Evolutionary conservation across 495 filamentous ascomycete genomes (phyloP), one percentile per base, ranked within the genome.

Genomic region (Penicillium diatomitis): DNA sequence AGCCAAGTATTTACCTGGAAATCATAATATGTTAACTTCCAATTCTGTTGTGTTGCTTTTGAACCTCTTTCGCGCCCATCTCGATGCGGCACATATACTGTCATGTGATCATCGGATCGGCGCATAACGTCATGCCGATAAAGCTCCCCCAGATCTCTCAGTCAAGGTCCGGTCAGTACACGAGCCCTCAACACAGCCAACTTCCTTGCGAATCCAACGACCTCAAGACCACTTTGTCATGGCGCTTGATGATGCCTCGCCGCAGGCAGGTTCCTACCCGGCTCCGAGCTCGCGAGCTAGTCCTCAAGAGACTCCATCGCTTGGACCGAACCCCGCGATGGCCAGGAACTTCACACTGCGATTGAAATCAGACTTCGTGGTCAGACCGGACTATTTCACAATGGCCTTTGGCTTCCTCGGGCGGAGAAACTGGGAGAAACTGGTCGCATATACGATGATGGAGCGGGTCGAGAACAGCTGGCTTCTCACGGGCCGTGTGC

Each of bases 341-440:
- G 45, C 46, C 6, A 50, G 39, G 40, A 49, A 55, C 47, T 50
- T 49, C 36, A 44, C 41, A 32, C 33, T 57, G 38, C 30, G 50
- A 8, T 10, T 63, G 38, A 54, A 52, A 7, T 51, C 47, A 3
- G 62, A 65, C 28, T 29, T 51, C 12, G 29, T 63, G 12, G 48
- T 50, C 6, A 41, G 29, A 10, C 65, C 65, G 0, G 63, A 66
- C 32, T 48, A 46, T 0, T 53, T 69, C 41, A 60, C 58, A 5
- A 49, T 69, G 4, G 62, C 58, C 42, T 51, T 62, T 39, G 58
- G 63, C 9, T 72, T 70, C 41, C 41, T 52, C 30, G 65, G 65
- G 8, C 44, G 32, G 8, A 38, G 35, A n/a, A 56, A 46, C 41
- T 67, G 60, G 56, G 43, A 52, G 29, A 31, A 39, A 8, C 44